Evolutionary conservation across 1,284 basidiomycete genomes (phyloP).

Genomic region (Phellopilus nigrolimitatus): DNA sequence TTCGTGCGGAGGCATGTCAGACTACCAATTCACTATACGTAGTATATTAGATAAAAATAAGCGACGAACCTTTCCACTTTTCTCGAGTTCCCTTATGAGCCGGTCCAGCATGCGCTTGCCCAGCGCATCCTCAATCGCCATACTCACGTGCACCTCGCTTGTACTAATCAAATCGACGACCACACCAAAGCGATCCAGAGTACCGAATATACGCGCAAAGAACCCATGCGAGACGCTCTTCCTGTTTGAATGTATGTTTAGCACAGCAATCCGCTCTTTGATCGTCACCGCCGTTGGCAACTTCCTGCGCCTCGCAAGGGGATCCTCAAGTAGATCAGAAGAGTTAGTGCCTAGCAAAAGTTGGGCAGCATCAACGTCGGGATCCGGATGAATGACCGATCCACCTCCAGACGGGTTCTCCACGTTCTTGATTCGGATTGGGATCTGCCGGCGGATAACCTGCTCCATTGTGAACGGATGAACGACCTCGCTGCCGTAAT

Average conservation of each 20-base stretch:
- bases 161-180: conserved; percentile 97
- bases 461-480: conserved; percentile 99
- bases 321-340: conserved; percentile 20
- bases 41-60: conserved; percentile 1
- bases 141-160: conserved; percentile 95
- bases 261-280: conserved; percentile 90
- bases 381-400: conserved; percentile 92
- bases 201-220: conserved; percentile 90
- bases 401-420: conserved; percentile 87
- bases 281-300: conserved; percentile 97
- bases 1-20: conserved; percentile 30
- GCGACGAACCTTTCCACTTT: conserved; percentile 69
- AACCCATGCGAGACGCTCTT: conserved; percentile 98
- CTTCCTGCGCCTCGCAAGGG: conserved; percentile 39
- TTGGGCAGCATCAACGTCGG: conserved; percentile 40
- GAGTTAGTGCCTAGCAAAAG: conserved; percentile 19
- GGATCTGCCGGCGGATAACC: conserved; percentile 88
- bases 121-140: conserved; percentile 76
- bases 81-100: conserved; percentile 70
- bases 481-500: conserved; percentile 97
- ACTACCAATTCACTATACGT: background rate
- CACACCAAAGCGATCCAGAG: conserved; percentile 87
- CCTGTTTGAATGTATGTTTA: conserved; percentile 95
- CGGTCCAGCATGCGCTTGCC: conserved; percentile 66
- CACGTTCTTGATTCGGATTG: conserved; percentile 98